phyloP scores from a whole-genome alignment of 2,329 filamentous ascomycete genomes.

The Alternaria sp. region DNA sequence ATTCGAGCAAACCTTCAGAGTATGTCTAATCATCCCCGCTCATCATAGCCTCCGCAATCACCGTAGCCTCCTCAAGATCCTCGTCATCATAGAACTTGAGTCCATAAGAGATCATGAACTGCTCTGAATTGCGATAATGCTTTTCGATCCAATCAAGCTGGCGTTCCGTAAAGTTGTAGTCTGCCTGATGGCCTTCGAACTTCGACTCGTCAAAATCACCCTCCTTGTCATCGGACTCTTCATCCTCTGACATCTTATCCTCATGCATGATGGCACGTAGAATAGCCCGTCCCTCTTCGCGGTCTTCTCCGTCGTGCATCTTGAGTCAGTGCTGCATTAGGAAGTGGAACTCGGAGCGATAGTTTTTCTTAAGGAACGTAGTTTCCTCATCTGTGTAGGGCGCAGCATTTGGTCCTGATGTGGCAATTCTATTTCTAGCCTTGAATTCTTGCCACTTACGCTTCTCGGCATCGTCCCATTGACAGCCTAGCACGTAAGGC shows the following conservation, averaged over 20 bases:
- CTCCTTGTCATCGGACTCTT: not conserved
- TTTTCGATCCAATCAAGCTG: slow-evolving; percentile 23
- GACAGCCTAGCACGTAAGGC: not conserved
- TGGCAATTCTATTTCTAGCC: not conserved
- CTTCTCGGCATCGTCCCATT: not conserved
- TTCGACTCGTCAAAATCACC: slow-evolving; percentile 10
- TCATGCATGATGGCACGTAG: slow-evolving; percentile 29
- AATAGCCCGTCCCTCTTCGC: slow-evolving; percentile 47
- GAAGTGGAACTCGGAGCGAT: slow-evolving; percentile 48
- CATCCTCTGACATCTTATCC: not conserved
- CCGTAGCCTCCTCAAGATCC: slow-evolving; percentile 23
- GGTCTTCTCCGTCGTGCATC: slow-evolving; percentile 52
- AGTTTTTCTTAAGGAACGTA: slow-evolving; percentile 50
- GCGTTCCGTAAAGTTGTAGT: slow-evolving; percentile 18
- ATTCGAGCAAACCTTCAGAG: not conserved
- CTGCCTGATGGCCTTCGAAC: slow-evolving; percentile 17
- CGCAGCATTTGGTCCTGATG: not conserved
- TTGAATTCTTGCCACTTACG: not conserved
- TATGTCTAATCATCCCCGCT: slow-evolving; percentile 6
- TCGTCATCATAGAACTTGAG: slow-evolving; percentile 28
- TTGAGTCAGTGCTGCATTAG: slow-evolving; percentile 41
- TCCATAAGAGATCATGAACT: slow-evolving; percentile 25
- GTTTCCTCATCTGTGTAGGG: slow-evolving; percentile 40
- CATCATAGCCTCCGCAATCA: slow-evolving; percentile 16
- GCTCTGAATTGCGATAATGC: slow-evolving; percentile 21